Conservation (phyloP, 305 asterid species). For the Fraxinus floribunda region DNA sequence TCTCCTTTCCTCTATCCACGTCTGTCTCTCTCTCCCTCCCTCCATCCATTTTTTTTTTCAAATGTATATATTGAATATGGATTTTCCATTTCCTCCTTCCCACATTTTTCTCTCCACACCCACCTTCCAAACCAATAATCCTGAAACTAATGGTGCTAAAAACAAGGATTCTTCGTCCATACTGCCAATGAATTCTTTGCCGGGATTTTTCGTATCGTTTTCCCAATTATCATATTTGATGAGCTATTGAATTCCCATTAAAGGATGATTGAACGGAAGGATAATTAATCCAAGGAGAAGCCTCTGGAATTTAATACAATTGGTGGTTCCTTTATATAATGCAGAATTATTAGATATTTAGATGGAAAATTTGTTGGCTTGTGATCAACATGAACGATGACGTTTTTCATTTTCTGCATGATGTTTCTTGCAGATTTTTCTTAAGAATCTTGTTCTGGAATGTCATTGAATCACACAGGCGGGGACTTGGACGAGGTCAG, state of each 20-base stretch:
- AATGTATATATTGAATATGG: neutral
- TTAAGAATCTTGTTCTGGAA: conserved; percentile 20
- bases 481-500: conserved; percentile 42
- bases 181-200: conserved; percentile 11
- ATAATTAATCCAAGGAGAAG: neutral
- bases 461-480: conserved; percentile 21
- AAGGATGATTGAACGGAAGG: neutral
- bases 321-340: conserved; percentile 20
- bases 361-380: neutral
- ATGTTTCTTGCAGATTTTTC: neutral
- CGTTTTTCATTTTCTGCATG: neutral
- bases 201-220: neutral
- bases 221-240: neutral
- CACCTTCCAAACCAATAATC: conserved; percentile 21
- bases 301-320: neutral
- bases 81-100: conserved; percentile 24
- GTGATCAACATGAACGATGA: neutral
- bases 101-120: conserved; percentile 27
- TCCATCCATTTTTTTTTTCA: neutral
- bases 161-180: conserved; percentile 24
- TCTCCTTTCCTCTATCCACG: conserved; percentile 32
- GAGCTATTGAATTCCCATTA: neutral
- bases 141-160: conserved; percentile 25
- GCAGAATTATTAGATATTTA: neutral
- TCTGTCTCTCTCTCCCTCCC: conserved; percentile 16